phyloP scores from a whole-genome alignment of 352 stramenopile species.

The Elongisporangium undulatum region DNA sequence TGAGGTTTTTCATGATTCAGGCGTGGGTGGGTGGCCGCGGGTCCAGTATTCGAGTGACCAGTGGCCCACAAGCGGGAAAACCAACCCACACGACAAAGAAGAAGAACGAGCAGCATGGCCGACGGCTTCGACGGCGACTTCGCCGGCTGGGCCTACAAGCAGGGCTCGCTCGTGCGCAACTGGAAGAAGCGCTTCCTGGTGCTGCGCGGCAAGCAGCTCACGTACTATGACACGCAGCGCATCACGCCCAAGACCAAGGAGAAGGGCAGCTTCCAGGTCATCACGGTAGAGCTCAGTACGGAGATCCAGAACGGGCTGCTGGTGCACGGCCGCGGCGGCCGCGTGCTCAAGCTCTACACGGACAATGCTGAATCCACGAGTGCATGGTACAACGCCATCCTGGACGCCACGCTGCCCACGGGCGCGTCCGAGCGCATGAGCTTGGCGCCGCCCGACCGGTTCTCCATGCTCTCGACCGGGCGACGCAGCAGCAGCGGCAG shows the following conservation, averaged over 20 bases:
- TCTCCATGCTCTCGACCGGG: slow-evolving; percentile 36
- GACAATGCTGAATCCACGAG: slow-evolving; percentile 64
- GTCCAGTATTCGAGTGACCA: not conserved
- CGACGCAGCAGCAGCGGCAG: slow-evolving; percentile 16
- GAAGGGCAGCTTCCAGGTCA: slow-evolving; percentile 81
- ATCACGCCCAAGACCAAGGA: slow-evolving; percentile 54
- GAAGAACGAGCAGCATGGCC: slow-evolving; percentile 15
- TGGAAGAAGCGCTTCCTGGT: slow-evolving; percentile 89
- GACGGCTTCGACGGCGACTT: slow-evolving; percentile 47
- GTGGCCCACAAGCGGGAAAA: slow-evolving; percentile 2
- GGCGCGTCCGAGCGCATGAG: slow-evolving; percentile 9
- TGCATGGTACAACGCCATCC: slow-evolving; percentile 71
- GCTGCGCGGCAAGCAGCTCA: slow-evolving; percentile 69
- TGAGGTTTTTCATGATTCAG: no score
- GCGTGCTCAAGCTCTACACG: slow-evolving; percentile 87
- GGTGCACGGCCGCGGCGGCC: slow-evolving; percentile 70
- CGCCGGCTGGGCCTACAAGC: slow-evolving; percentile 81
- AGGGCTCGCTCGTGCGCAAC: slow-evolving; percentile 72
- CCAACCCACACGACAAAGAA: not conserved
- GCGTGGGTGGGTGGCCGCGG: no score
- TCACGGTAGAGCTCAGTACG: slow-evolving; percentile 75
- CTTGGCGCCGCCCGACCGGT: slow-evolving; percentile 17
- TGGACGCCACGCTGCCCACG: slow-evolving; percentile 42
- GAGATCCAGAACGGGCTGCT: slow-evolving; percentile 83
- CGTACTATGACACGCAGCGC: slow-evolving; percentile 79